Evolutionary conservation across 768 basidiomycete species (phyloP).

Genomic region (Leucogyrophana mollusca): DNA sequence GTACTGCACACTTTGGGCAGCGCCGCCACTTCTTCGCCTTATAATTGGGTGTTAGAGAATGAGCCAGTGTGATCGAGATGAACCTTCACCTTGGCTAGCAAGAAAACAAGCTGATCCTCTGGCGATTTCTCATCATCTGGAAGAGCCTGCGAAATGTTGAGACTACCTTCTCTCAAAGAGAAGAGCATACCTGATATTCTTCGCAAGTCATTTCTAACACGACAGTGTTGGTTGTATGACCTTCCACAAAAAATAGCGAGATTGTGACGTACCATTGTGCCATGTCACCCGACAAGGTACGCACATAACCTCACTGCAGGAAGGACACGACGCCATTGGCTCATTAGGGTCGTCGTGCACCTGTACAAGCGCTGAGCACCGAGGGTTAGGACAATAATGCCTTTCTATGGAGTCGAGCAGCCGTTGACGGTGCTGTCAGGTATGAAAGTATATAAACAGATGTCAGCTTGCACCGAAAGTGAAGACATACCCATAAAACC

Average conservation of each 20-base stretch:
- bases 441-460: not conserved
- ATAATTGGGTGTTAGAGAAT: not conserved
- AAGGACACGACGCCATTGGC: conserved; percentile 33
- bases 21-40: conserved; percentile 40
- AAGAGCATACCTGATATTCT: conserved; percentile 24
- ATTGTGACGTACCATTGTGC: conserved; percentile 28
- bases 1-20: conserved; percentile 30
- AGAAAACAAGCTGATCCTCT: conserved; percentile 34
- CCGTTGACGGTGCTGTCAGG: conserved; percentile 33
- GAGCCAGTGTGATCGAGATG: not conserved
- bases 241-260: not conserved
- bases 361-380: conserved; percentile 35
- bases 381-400: conserved; percentile 37
- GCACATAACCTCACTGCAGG: conserved; percentile 32
- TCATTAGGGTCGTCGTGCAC: conserved; percentile 32
- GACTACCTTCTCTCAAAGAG: not conserved
- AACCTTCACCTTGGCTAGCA: conserved; percentile 31
- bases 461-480: not conserved
- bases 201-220: conserved; percentile 30
- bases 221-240: no score
- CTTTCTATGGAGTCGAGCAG: conserved; percentile 33
- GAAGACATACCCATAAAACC: conserved; percentile 31
- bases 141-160: conserved; percentile 23
- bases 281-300: conserved; percentile 33
- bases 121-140: conserved; percentile 37